Evolutionary conservation across 495 filamentous ascomycete genomes (phyloP).

Genomic region (Penicillium herquei): DNA sequence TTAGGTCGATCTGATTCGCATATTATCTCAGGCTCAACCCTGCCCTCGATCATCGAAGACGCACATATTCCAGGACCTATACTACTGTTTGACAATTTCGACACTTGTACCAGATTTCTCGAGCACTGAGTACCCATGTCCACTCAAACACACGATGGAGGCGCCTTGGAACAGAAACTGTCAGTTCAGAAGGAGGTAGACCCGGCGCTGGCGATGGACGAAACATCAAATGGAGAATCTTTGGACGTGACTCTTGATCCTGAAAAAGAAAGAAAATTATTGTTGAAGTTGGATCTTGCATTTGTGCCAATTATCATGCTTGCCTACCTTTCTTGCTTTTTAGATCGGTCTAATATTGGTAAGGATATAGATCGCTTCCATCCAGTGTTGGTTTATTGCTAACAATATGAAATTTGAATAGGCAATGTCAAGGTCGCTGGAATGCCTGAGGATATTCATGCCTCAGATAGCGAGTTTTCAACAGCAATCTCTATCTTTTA

Average conservation of each 20-base stretch:
- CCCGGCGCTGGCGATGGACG: constrained; percentile 4
- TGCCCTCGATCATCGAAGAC: too few relatives aligned
- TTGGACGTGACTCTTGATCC: constrained; percentile 30
- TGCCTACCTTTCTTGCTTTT: constrained; percentile 43
- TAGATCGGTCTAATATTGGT: constrained; percentile 50
- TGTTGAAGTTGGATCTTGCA: constrained; percentile 42
- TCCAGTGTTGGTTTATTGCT: background rate
- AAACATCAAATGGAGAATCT: constrained; percentile 14
- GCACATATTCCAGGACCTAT: too few relatives aligned
- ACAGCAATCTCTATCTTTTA: constrained; percentile 53
- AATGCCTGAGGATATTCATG: constrained; percentile 45
- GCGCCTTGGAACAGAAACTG: constrained; percentile 9
- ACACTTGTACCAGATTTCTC: too few relatives aligned
- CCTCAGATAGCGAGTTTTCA: constrained; percentile 41
- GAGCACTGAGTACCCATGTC: constrained; percentile 4
- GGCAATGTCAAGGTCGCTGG: constrained; percentile 48
- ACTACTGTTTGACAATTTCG: too few relatives aligned
- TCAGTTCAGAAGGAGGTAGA: constrained; percentile 17
- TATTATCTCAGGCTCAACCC: too few relatives aligned
- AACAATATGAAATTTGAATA: constrained; percentile 9
- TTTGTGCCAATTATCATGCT: constrained; percentile 51
- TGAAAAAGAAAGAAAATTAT: constrained; percentile 34
- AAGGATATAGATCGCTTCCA: background rate
- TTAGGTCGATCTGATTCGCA: background rate
- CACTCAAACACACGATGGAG: too few relatives aligned